Conservation (phyloP, 2,329 filamentous ascomycete genomes). For the Penicillium thymicola region DNA sequence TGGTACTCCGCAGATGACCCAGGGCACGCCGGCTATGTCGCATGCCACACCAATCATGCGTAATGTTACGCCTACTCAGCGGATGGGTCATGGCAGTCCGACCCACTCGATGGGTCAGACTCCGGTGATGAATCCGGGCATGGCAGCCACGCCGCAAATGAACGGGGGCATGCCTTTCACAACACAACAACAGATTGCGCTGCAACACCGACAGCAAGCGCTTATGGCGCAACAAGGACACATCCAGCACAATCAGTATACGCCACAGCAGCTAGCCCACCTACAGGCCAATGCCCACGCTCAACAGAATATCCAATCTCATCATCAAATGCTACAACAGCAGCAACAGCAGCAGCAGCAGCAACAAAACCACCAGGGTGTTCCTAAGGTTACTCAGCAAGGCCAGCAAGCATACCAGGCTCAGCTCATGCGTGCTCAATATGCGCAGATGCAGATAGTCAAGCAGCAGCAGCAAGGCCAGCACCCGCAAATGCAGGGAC, state of each 20-base stretch:
- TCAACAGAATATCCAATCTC: conserved; percentile 46
- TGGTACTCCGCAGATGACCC: conserved; percentile 48
- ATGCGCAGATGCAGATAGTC: conserved; percentile 38
- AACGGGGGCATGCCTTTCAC: conserved; percentile 34
- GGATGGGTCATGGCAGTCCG: conserved; percentile 47
- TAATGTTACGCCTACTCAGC: conserved; percentile 47
- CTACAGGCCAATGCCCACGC: conserved; percentile 45
- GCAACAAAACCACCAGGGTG: conserved; percentile 17
- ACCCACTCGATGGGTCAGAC: conserved; percentile 42
- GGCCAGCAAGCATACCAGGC: conserved; percentile 38
- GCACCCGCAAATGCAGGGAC: conserved; percentile 27
- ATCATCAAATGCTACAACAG: conserved; percentile 39
- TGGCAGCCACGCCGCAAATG: conserved; percentile 42
- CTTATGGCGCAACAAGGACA: conserved; percentile 38
- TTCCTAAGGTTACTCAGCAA: conserved; percentile 21
- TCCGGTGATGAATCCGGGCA: conserved; percentile 45
- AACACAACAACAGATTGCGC: conserved; percentile 36
- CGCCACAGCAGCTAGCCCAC: conserved; percentile 42
- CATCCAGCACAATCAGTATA: conserved; percentile 35
- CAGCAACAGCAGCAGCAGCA: conserved; percentile 30
- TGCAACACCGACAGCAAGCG: conserved; percentile 40
- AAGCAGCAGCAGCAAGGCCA: conserved; percentile 26
- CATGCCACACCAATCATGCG: conserved; percentile 49
- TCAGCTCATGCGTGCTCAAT: conserved; percentile 38
- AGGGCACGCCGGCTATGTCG: conserved; percentile 46